Base-by-base conservation (phyloP, 73 alveolate species). In the Blepharisma japonicum region DNA sequence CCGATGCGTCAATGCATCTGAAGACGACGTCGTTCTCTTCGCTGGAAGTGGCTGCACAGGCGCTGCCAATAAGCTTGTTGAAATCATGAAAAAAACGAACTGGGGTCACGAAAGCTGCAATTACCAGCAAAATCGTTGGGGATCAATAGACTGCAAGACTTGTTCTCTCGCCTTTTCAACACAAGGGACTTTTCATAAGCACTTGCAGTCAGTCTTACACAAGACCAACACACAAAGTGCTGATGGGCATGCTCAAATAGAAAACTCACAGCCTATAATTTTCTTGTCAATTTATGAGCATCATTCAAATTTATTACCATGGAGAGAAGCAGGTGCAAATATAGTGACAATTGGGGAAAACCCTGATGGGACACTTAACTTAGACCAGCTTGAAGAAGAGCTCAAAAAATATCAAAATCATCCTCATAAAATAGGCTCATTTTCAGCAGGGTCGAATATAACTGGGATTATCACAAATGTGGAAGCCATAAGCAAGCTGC, bases 391-490 rank as follows among this genome's bases (percentile, higher is more conserved):
- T 18, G 92, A 87, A 45, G 66, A 46, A 32, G 39, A 7, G 48
- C 77, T 86, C 48, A 6, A 85, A 49, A 55, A 81, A 50, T 81
- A 81, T 55, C 55, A 56, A 54, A 38, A 20, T 32, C 53, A 81
- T 42, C 78, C 81, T 45, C 89, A 87, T 53, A 94, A 94, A 83
- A 84, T 94, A 55, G 97, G 96, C 7, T 56, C 96, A 9, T 83
- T 95, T 70, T 71, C 92, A 1, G 98, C 98, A 14, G 98, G 92
- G 9, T 92, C 98, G 23, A 95, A 95, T 84, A 92, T 95, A 5
- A 92, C 98, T 2, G 99, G 99, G 39, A 77, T 78, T 54, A 56
- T 86, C 25, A 68, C 81, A 55, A 97, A 95, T 86, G 85, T 80
- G 11, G 96, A 90, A 79, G 71, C 87, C 46, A 86, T 89, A 49